A percentile compares a stretch with the other conserved stretches of the same genome.
phyloP scores from a whole-genome alignment of 768 basidiomycete species.

The Lactarius hengduanensis region DNA sequence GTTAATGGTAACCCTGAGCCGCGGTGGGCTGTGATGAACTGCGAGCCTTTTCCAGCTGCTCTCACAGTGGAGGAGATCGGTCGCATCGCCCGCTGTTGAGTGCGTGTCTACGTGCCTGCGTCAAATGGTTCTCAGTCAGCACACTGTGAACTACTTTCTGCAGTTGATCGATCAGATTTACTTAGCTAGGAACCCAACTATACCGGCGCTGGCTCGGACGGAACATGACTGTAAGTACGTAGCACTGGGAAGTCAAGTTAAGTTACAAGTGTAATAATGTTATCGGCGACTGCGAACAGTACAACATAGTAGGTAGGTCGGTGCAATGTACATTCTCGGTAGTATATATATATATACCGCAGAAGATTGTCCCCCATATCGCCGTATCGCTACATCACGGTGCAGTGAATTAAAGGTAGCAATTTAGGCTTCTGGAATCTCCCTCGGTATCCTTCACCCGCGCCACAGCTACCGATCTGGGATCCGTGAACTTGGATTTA shows the following conservation, averaged over 20 bases:
- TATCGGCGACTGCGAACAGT: neutral
- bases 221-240: conserved; percentile 6
- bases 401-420: neutral
- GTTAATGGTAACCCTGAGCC: conserved; percentile 24
- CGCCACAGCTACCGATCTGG: conserved; percentile 15
- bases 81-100: neutral
- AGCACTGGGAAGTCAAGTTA: neutral
- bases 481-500: conserved; percentile 5
- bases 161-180: neutral
- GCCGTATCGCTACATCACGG: neutral
- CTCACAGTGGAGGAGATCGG: conserved; percentile 7
- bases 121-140: neutral
- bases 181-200: neutral
- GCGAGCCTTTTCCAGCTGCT: conserved; percentile 9
- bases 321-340: neutral
- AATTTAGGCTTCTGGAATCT: conserved; percentile 9
- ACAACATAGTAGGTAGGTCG: neutral
- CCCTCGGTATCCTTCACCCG: conserved; percentile 9
- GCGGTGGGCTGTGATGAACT: conserved; percentile 1
- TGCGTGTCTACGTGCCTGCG: neutral
- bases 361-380: conserved; percentile 13
- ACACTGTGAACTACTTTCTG: neutral
- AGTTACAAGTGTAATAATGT: neutral
- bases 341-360: neutral
- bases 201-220: conserved; percentile 19